Evolutionary conservation across 176 grass and related monocot species (phyloP), one percentile per base, ranked within the genome.

Genomic region (Triticum turgidum): DNA sequence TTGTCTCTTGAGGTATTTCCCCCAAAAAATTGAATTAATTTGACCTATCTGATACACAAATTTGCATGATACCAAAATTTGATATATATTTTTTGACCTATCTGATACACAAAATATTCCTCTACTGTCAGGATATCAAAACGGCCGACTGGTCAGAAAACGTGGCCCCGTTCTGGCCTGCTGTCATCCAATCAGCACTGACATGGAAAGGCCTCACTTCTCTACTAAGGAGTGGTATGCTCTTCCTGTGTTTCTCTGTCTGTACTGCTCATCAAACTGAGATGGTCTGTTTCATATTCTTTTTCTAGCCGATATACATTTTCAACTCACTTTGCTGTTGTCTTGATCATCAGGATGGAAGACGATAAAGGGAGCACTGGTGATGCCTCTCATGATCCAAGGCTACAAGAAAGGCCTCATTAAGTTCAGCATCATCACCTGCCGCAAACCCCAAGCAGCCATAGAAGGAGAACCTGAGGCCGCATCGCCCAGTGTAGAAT

Each of bases 91-190:
- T 44, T 45, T 54, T 27, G 1, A 52, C 4, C 7, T 32, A 65
- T 11, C 18, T 54, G 39, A 15, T 17, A 22, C 62, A 81, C 76
- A 64, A 35, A 58, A 11, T 3, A 65, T 41, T 41, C 17, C 32
- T 71, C 0, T 65, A 29, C 41, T 18, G 38, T 39, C 84, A 98
- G 97, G 90, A 94, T 81, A 91, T 98, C 65, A 98, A 86, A 78
- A 92, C 87, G 2, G 90, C 92, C 20, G 97, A 98, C 77, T 98
- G 97, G 97, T 96, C 97, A 1, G 92, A 96, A 49, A 92, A 98
- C 64, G 97, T 98, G 61, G 97, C 94, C 25, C 97, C 97, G 10
- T 96, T 98, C 85, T 98, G 97, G 97, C 97, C 97, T 33, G 97
- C 97, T 15, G 97, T 98, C 5, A 94, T 98, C 80, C 76, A 76